These are phyloP conservation scores for Lepiota venenata DNA, from an alignment of 768 basidiomycete genomes.

Conservation along the genomic window DNA sequence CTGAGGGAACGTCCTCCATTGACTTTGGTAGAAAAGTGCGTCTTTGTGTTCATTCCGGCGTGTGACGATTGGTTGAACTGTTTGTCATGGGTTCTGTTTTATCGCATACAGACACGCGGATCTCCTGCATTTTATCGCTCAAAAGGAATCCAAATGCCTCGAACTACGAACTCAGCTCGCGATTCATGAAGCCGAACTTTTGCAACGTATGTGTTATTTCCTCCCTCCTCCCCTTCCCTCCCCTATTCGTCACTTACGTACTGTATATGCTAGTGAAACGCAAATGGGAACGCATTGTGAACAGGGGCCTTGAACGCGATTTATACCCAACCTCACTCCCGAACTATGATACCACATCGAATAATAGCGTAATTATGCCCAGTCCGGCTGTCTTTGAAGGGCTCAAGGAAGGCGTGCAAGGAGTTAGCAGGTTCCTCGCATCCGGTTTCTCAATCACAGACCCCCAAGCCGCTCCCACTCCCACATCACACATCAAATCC, in stretches of 20 bases:
- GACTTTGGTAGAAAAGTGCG: constrained; percentile 74
- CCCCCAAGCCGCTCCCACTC: neutral
- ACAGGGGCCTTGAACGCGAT: constrained; percentile 48
- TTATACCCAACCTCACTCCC: constrained; percentile 14
- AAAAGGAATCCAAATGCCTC: constrained; percentile 82
- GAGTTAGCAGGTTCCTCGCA: constrained; percentile 52
- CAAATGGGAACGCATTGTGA: constrained; percentile 82
- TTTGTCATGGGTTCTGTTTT: neutral
- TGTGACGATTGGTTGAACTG: neutral
- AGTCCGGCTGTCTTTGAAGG: constrained; percentile 39
- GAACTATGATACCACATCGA: neutral
- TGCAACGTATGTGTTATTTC: constrained; percentile 50
- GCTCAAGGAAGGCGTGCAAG: constrained; percentile 64
- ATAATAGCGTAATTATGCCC: neutral
- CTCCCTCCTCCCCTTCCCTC: too few species aligned
- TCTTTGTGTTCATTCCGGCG: constrained; percentile 15
- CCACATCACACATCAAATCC: neutral
- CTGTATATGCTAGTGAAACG: constrained; percentile 53
- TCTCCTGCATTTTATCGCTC: constrained; percentile 78
- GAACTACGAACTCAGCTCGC: constrained; percentile 76
- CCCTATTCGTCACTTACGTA: neutral
- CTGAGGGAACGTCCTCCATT: constrained; percentile 37
- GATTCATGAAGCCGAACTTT: constrained; percentile 68
- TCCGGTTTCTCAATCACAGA: constrained; percentile 31
- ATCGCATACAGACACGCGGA: constrained; percentile 64